phyloP scores from a whole-genome alignment of 176 grass and related monocot genomes.

The Eleusine coracana region DNA sequence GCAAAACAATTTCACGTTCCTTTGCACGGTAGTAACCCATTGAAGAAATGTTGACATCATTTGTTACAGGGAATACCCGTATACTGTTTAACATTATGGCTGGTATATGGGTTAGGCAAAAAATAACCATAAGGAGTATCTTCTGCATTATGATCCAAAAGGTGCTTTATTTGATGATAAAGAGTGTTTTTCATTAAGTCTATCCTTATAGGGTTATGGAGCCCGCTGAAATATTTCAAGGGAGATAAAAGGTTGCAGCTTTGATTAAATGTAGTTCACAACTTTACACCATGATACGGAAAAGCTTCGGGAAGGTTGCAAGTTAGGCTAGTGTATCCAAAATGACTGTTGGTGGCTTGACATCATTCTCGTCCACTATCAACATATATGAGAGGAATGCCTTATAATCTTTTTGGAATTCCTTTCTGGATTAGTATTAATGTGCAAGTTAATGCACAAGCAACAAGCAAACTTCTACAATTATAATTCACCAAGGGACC shows the following conservation, averaged over 20 bases:
- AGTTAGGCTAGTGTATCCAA: background rate
- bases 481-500: background rate
- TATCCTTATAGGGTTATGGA: too few relatives aligned
- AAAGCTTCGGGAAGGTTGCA: background rate
- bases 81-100: too few relatives aligned
- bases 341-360: background rate
- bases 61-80: too few relatives aligned
- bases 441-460: background rate
- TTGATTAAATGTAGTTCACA: constrained; percentile 18
- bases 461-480: background rate
- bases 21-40: too few relatives aligned
- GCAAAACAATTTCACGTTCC: too few relatives aligned
- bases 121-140: too few relatives aligned
- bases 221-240: background rate
- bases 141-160: too few relatives aligned
- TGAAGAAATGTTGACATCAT: too few relatives aligned
- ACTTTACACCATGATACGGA: background rate
- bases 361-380: background rate
- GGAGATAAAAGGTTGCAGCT: background rate
- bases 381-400: background rate
- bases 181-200: too few relatives aligned
- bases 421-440: background rate
- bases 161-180: too few relatives aligned
- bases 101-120: too few relatives aligned
- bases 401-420: background rate